Base-by-base conservation (phyloP, 768 basidiomycete species). In the Tulasnella sp. region DNA sequence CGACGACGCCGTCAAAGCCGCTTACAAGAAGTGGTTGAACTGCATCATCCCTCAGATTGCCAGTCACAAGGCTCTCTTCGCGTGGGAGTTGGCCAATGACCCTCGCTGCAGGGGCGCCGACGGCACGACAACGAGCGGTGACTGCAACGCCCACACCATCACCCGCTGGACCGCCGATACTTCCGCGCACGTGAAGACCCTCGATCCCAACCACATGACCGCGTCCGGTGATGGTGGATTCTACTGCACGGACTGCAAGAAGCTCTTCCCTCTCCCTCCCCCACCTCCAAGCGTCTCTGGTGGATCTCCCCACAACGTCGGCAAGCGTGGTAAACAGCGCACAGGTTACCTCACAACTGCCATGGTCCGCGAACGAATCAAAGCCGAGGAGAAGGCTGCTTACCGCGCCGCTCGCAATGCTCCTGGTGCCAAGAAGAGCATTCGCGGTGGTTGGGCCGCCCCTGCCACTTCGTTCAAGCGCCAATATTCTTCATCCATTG, bases 211-310 rank as follows among this genome's bases (percentile, higher is more conserved):
- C 82, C 93, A 93, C 84, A 86, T 93, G 48, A 87, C 92, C 64
- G 88, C 91, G 22, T 87, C 92, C 34, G 92, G 92, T 90, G 92
- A 84, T 81, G 89, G 89, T 82, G 92, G 92, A 8, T 93, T 90
- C 83, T 86, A 90, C 77, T 93, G 92, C 81, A 83, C 85, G 0
- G 87, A 74, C 14, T 80, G 80, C 81, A 85, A 86, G 11, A 93
- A 92, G 83, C 83, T 91, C 8, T 92, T 90, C 84, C 89, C 87
- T 58, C 80, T 84, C 80, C 78, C 44, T 4, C 44, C 86, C 48
- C 75, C 83, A 1, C 83, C 88, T 5, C 83, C 89, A 3, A 86
- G 89, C 5, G 84, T 86, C 79, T 20, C 77, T 58, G 5, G 86
- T 88, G n/a, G 84, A 84, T 42, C 82, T 87, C 54, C 84, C 79